Evolutionary conservation across 345 rosid species (phyloP), one percentile per base, ranked within the genome.

Genomic region (Orychophragmus violaceus): DNA sequence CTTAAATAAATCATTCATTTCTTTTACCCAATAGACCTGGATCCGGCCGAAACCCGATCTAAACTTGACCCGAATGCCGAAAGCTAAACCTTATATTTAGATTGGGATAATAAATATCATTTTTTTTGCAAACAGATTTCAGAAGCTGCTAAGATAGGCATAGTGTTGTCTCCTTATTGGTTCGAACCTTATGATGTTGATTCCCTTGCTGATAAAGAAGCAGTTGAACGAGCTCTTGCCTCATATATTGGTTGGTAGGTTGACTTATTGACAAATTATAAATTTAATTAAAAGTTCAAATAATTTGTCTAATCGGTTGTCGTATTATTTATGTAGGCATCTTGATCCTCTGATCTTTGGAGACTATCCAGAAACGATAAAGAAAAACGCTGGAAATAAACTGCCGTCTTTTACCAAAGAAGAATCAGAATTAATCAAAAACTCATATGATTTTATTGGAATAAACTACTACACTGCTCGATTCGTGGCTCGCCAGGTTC

Each of bases 391-490:
- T 13, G 75, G 76, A 28, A 48, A 29, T 23, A 64, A 83, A 66
- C 59, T 82, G 37, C 83, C 85, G 5, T 62, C 48, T 12, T 82
- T 81, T 57, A 77, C 83, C 0, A 11, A 8, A 28, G 35, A 50
- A 3, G 68, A 83, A 64, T 69, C 82, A 1, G 25, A 36, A 3
- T 46, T 54, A 53, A 9, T 81, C 8, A 77, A 48, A 64, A 69
- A 72, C 11, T 83, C 84, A 2, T 69, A 37, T 69, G 87, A 83
- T 72, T 83, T 74, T 56, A 18, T 81, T 19, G 83, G 81, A 28
- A 18, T 83, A 7, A 81, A 83, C 55, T 83, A 83, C 59, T 83
- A 81, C 22, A 71, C 62, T 7, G 78, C 77, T 4, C 59, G 55
- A 37, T 81, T 62, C 5, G 81, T 59, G 0, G 53, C 59, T 6